Evolutionary conservation across 1,284 basidiomycete species (phyloP).

Genomic region (Ceratobasidium theobromae): DNA sequence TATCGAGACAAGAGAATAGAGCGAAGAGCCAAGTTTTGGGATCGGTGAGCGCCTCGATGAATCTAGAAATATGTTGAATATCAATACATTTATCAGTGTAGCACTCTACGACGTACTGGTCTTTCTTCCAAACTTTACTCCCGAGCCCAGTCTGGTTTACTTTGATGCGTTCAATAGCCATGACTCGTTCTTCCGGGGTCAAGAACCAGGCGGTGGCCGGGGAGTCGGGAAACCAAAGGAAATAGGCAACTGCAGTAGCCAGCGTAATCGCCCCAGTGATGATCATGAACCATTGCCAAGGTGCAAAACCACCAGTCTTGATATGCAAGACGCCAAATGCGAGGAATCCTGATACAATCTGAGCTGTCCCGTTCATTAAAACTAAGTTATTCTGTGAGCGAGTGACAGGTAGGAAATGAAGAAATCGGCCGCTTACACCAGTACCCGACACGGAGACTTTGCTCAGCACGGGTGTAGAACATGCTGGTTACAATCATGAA

Average conservation of each 20-base stretch:
- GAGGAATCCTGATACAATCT: conserved; percentile 43
- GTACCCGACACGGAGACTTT: conserved; percentile 42
- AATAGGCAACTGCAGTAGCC: conserved; percentile 19
- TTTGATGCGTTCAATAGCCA: conserved; percentile 42
- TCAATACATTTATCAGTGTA: not conserved
- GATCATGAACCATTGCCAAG: conserved; percentile 43
- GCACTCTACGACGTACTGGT: conserved; percentile 42
- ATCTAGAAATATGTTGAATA: conserved; percentile 26
- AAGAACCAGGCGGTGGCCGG: conserved; percentile 41
- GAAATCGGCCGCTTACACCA: conserved; percentile 8
- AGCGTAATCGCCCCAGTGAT: conserved; percentile 40
- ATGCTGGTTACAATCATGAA: conserved; percentile 42
- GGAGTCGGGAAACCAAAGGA: conserved; percentile 38
- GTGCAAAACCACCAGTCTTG: conserved; percentile 31
- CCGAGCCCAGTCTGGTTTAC: conserved; percentile 45
- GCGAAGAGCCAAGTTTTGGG: conserved; percentile 52
- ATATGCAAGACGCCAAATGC: conserved; percentile 43
- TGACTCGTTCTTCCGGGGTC: conserved; percentile 39
- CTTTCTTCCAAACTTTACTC: conserved; percentile 51
- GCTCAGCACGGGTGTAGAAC: conserved; percentile 44
- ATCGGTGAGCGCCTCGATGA: conserved; percentile 47
- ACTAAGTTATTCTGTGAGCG: not conserved
- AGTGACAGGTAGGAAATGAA: not conserved
- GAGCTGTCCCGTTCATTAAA: conserved; percentile 34
- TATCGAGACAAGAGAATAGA: conserved; percentile 43